Conservation (phyloP, 2,329 filamentous ascomycete species). For the Stagonosporopsis vannaccii region DNA sequence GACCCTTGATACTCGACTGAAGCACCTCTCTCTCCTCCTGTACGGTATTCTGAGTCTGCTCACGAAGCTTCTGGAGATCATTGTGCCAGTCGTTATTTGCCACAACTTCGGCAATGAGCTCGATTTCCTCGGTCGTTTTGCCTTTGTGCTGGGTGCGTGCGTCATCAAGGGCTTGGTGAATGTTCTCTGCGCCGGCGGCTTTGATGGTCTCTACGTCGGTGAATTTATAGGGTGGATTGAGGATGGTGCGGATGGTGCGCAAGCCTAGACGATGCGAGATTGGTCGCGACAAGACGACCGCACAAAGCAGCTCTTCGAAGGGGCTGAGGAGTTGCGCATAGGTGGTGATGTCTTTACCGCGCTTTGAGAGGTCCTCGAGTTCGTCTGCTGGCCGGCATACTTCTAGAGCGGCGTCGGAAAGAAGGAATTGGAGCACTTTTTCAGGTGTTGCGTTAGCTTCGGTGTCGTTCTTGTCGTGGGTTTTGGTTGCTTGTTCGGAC, state of each 20-base stretch:
- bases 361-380: too few relatives aligned
- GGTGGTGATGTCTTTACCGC: too few relatives aligned
- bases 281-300: constrained; percentile 54
- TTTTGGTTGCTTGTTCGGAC: background rate
- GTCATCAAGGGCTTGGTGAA: constrained; percentile 51
- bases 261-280: constrained; percentile 55
- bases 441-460: too few relatives aligned
- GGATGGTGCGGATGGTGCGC: constrained; percentile 40
- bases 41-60: constrained; percentile 36
- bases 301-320: constrained; percentile 56
- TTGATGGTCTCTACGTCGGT: constrained; percentile 40
- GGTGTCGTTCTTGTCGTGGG: too few relatives aligned
- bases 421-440: too few relatives aligned
- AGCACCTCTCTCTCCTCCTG: constrained; percentile 39
- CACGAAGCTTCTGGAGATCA: constrained; percentile 36
- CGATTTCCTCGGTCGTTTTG: constrained; percentile 55
- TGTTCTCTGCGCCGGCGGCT: too few relatives aligned
- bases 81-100: constrained; percentile 35
- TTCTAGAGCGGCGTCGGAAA: too few relatives aligned
- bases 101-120: constrained; percentile 42
- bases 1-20: constrained; percentile 50
- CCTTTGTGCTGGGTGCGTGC: constrained; percentile 55
- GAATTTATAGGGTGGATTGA: constrained; percentile 54
- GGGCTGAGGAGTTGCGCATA: too few relatives aligned
- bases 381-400: too few relatives aligned